phyloP scores from a whole-genome alignment of 805 yeast genomes.

The Saccharomycopsis fermentans region DNA sequence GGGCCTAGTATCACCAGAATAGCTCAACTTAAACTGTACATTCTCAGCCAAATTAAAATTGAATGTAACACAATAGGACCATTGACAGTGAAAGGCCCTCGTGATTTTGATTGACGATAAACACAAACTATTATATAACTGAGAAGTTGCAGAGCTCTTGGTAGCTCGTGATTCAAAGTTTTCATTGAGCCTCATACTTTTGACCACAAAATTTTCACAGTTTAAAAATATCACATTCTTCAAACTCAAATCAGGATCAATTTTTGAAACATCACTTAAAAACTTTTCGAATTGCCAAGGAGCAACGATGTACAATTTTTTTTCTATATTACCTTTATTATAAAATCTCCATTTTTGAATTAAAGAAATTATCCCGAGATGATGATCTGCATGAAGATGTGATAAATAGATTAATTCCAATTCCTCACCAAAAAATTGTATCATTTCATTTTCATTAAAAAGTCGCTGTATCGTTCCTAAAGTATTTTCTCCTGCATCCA shows the following conservation, averaged over 20 bases:
- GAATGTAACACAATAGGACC: conserved; percentile 64
- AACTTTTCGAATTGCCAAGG: conserved; percentile 71
- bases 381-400: conserved; percentile 97
- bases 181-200: neutral
- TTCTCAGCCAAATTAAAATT: conserved; percentile 29
- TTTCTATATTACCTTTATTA: conserved; percentile 29
- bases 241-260: conserved; percentile 22
- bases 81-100: conserved; percentile 74
- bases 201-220: conserved; percentile 44
- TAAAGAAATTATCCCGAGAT: conserved; percentile 68
- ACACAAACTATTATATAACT: conserved; percentile 33
- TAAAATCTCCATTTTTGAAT: conserved; percentile 53
- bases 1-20: conserved; percentile 95
- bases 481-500: conserved; percentile 97
- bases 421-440: conserved; percentile 41
- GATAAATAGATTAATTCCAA: conserved; percentile 60
- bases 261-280: conserved; percentile 38
- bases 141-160: neutral
- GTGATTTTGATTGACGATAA: conserved; percentile 45
- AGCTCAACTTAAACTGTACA: conserved; percentile 57
- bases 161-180: neutral
- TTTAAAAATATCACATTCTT: conserved; percentile 41
- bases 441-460: conserved; percentile 38
- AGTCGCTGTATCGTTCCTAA: conserved; percentile 59
- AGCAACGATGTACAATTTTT: conserved; percentile 46